phyloP scores from a whole-genome alignment of 2,329 filamentous ascomycete genomes.

The Colletotrichum sp. region DNA sequence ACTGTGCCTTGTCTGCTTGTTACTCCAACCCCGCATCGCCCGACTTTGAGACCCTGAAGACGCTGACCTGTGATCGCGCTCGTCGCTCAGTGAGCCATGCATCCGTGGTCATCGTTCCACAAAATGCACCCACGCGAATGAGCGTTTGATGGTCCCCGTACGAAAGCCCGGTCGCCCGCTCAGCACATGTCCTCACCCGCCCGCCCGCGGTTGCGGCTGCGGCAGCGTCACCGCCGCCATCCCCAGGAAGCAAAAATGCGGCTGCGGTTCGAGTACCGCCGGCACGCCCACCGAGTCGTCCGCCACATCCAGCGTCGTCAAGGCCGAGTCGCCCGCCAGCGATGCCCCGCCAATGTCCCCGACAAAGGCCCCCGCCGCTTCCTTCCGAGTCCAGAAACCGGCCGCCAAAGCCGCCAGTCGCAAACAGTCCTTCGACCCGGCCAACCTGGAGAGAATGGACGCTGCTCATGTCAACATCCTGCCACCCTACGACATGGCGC shows the following conservation, averaged over 20 bases:
- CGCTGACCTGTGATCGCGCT: constrained; percentile 18
- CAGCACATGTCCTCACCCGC: constrained; percentile 71
- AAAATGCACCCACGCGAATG: constrained; percentile 72
- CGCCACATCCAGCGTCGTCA: constrained; percentile 17
- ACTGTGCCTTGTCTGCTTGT: background rate
- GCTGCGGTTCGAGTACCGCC: constrained; percentile 45
- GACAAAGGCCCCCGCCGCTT: constrained; percentile 33
- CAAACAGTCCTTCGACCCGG: constrained; percentile 56
- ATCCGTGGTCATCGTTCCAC: constrained; percentile 79
- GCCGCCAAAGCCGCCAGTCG: constrained; percentile 38
- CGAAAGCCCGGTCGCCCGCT: constrained; percentile 74
- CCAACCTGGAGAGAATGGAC: constrained; percentile 57
- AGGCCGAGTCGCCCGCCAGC: constrained; percentile 28
- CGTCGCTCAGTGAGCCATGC: constrained; percentile 66
- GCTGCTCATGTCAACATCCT: constrained; percentile 56
- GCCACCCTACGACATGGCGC: constrained; percentile 31
- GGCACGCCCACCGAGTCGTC: constrained; percentile 18
- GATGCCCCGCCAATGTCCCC: constrained; percentile 38
- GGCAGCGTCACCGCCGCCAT: constrained; percentile 69
- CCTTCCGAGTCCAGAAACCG: constrained; percentile 53
- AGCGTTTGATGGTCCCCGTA: constrained; percentile 73
- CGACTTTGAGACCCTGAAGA: background rate
- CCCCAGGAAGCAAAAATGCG: constrained; percentile 61
- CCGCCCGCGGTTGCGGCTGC: constrained; percentile 65
- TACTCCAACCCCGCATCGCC: background rate